phyloP scores from a whole-genome alignment of 164 flowering plant species.

The Aristolochia contorta region DNA sequence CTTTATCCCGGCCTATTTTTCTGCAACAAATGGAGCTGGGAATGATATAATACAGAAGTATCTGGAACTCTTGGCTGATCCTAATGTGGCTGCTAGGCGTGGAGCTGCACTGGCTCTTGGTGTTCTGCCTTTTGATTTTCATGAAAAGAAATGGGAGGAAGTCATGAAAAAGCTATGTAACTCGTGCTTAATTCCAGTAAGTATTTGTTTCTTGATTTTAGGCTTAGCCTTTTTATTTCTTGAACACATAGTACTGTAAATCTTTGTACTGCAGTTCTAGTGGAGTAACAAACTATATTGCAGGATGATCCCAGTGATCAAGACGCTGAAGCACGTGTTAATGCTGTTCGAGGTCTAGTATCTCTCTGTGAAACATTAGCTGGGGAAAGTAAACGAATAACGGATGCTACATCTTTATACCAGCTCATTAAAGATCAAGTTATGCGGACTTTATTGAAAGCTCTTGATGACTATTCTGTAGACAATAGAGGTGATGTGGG shows the following conservation, averaged over 20 bases:
- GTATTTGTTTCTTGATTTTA: not conserved
- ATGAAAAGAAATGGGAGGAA: slow-evolving; percentile 55
- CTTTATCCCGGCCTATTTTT: slow-evolving; percentile 50
- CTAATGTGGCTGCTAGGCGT: slow-evolving; percentile 80
- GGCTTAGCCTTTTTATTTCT: not conserved
- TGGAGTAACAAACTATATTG: slow-evolving; percentile 4
- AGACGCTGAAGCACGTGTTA: slow-evolving; percentile 96
- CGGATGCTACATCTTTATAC: slow-evolving; percentile 40
- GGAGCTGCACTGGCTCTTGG: slow-evolving; percentile 92
- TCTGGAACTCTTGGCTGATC: slow-evolving; percentile 59
- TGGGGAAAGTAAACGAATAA: slow-evolving; percentile 15
- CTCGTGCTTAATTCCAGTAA: slow-evolving; percentile 72
- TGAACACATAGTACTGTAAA: not conserved
- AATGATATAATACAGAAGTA: slow-evolving; percentile 42
- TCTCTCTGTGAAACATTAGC: slow-evolving; percentile 81
- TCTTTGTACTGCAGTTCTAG: not conserved
- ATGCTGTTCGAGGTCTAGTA: slow-evolving; percentile 81
- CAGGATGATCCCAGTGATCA: slow-evolving; percentile 81
- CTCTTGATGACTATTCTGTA: slow-evolving; percentile 89
- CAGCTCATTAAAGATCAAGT: slow-evolving; percentile 59
- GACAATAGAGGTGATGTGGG: slow-evolving; percentile 99
- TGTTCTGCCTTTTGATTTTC: slow-evolving; percentile 55
- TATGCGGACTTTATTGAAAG: slow-evolving; percentile 60
- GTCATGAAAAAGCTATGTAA: slow-evolving; percentile 62
- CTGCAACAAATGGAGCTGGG: slow-evolving; percentile 15